These are phyloP conservation scores for Magnusiomyces fungicola DNA, from an alignment of 1,139 yeast genomes.

Conservation along the genomic window DNA sequence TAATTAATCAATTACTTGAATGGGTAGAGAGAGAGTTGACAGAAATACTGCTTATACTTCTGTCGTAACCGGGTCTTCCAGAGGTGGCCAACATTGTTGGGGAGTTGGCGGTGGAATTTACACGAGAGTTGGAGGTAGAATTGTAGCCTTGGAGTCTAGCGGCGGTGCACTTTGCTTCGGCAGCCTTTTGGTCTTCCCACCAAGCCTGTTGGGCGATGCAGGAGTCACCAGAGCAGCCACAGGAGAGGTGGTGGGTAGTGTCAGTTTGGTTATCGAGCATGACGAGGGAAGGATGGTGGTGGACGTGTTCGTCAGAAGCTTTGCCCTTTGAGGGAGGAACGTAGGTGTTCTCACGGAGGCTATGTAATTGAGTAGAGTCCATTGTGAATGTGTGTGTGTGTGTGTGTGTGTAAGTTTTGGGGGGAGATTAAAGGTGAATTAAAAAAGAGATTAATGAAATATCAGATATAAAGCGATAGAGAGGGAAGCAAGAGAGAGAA, in stretches of 20 bases:
- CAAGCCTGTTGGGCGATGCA: slow-evolving; percentile 44
- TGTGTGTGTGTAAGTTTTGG: too few species aligned
- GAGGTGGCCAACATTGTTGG: too few species aligned
- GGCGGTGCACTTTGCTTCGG: background rate
- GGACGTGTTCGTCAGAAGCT: background rate
- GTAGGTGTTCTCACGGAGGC: background rate
- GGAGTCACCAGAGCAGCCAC: slow-evolving; percentile 43
- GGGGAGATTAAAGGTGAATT: too few species aligned
- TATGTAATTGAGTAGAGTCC: background rate
- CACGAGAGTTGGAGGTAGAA: background rate
- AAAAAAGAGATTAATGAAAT: too few species aligned
- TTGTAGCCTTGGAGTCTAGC: background rate
- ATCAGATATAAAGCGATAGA: too few species aligned
- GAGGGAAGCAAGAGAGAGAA: too few species aligned
- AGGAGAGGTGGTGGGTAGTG: slow-evolving; percentile 38
- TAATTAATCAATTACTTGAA: too few species aligned
- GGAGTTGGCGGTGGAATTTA: too few species aligned
- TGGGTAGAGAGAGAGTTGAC: too few species aligned
- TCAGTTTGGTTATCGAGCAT: slow-evolving; percentile 37
- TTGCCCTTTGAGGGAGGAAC: background rate
- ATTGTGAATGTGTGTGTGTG: too few species aligned
- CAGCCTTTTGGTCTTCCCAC: slow-evolving; percentile 27
- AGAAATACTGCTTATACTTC: background rate
- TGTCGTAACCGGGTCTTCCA: too few species aligned
- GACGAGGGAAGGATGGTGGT: slow-evolving; percentile 14